phyloP scores from a whole-genome alignment of 1,284 basidiomycete genomes.

The Mycena sp. region DNA sequence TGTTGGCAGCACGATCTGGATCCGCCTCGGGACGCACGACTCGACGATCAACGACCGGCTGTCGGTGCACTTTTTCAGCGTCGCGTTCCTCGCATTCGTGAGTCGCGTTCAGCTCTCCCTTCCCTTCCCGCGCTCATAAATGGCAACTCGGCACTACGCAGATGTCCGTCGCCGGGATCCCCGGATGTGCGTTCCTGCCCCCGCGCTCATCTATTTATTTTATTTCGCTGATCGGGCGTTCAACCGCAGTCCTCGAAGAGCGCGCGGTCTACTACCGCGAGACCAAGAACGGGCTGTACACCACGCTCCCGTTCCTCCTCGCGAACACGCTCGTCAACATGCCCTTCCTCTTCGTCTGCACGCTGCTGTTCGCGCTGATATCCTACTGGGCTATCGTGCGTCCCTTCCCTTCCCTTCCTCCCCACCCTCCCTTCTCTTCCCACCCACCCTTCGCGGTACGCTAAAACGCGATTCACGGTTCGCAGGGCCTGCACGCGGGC shows the following conservation, averaged over 20 bases:
- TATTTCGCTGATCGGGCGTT: neutral
- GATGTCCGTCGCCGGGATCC: constrained; percentile 62
- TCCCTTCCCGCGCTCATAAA: neutral
- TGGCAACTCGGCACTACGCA: constrained; percentile 13
- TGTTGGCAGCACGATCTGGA: constrained; percentile 59
- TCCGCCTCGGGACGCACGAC: constrained; percentile 51
- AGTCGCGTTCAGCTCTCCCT: constrained; percentile 26
- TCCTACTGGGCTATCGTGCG: constrained; percentile 52
- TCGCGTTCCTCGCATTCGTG: constrained; percentile 69
- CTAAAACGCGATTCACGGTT: neutral
- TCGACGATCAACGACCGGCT: constrained; percentile 52
- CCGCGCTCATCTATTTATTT: no score
- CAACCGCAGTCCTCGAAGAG: constrained; percentile 53
- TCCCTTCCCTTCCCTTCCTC: no score
- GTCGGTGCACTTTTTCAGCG: constrained; percentile 59
- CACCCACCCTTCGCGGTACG: no score
- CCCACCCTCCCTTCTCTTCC: no score
- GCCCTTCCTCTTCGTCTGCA: constrained; percentile 64
- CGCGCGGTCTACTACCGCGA: constrained; percentile 63
- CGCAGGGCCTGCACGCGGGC: constrained; percentile 58
- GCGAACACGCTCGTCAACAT: constrained; percentile 68
- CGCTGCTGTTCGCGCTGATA: constrained; percentile 57
- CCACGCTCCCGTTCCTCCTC: constrained; percentile 57
- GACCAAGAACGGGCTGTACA: constrained; percentile 67
- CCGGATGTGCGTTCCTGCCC: constrained; percentile 46